phyloP scores from a whole-genome alignment of 2,329 filamentous ascomycete genomes.

The Botrytis porri region DNA sequence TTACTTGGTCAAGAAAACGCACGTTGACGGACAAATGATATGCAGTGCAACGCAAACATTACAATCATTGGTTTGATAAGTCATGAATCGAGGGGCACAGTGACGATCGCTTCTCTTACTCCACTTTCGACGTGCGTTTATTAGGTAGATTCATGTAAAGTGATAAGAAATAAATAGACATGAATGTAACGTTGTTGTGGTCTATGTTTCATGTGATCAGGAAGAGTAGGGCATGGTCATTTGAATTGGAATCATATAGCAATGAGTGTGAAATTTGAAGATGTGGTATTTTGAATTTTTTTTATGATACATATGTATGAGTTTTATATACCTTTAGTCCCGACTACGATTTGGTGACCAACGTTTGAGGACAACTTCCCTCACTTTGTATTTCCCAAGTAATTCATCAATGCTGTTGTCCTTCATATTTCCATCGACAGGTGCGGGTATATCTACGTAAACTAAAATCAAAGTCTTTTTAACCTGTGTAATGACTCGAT shows the following conservation, averaged over 20 bases:
- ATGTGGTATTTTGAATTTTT: neutral
- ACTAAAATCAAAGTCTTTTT: slow-evolving; percentile 85
- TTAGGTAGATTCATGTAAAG: neutral
- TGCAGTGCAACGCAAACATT: neutral
- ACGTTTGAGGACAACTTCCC: slow-evolving; percentile 76
- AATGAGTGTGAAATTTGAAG: neutral
- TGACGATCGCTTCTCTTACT: slow-evolving; percentile 6
- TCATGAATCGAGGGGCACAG: neutral
- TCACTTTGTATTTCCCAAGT: slow-evolving; percentile 68
- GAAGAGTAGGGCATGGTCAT: neutral
- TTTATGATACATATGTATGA: neutral
- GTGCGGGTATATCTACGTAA: slow-evolving; percentile 86
- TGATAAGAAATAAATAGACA: neutral
- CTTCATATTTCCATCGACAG: slow-evolving; percentile 48
- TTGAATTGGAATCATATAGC: neutral
- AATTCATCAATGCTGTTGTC: slow-evolving; percentile 58
- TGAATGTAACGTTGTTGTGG: slow-evolving; percentile 9
- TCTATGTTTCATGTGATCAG: neutral
- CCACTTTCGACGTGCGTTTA: slow-evolving; percentile 3
- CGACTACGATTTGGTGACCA: slow-evolving; percentile 73
- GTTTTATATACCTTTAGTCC: neutral
- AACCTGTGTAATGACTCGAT: slow-evolving; percentile 85
- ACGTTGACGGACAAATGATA: neutral
- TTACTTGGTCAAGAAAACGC: neutral
- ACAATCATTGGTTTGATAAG: neutral